These are phyloP conservation scores for Aristolochia californica DNA, from an alignment of 164 flowering plant species.

Conservation along the genomic window DNA sequence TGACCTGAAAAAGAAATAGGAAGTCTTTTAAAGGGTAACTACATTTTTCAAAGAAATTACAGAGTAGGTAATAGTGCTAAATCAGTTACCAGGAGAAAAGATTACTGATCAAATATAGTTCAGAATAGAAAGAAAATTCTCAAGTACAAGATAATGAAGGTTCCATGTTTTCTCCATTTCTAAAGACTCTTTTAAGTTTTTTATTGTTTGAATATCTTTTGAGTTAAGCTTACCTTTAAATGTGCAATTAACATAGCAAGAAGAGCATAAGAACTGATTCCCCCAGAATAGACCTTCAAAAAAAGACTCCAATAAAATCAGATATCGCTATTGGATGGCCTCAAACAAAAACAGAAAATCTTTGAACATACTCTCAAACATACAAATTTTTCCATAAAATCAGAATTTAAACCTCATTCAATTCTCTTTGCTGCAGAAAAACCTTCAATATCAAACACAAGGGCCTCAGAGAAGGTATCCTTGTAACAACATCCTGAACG, in stretches of 20 bases:
- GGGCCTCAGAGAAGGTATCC: constrained; percentile 75
- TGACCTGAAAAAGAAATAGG: no score
- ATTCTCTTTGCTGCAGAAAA: constrained; percentile 89
- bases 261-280: constrained; percentile 94
- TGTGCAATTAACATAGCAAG: constrained; percentile 83
- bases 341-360: background rate
- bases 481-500: constrained; percentile 55
- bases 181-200: no score
- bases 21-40: no score
- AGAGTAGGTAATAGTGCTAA: background rate
- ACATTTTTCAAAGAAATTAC: background rate
- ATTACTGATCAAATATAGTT: background rate
- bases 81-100: no score
- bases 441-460: constrained; percentile 89
- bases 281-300: constrained; percentile 90
- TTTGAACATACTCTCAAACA: background rate
- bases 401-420: constrained; percentile 84
- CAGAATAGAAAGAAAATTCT: background rate
- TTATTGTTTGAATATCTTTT: no score
- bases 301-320: background rate
- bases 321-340: background rate
- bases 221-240: constrained; percentile 43
- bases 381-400: no score
- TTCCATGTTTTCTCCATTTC: background rate
- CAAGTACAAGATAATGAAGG: background rate